phyloP scores from a whole-genome alignment of 805 yeast species.

The Candida suzukii region DNA sequence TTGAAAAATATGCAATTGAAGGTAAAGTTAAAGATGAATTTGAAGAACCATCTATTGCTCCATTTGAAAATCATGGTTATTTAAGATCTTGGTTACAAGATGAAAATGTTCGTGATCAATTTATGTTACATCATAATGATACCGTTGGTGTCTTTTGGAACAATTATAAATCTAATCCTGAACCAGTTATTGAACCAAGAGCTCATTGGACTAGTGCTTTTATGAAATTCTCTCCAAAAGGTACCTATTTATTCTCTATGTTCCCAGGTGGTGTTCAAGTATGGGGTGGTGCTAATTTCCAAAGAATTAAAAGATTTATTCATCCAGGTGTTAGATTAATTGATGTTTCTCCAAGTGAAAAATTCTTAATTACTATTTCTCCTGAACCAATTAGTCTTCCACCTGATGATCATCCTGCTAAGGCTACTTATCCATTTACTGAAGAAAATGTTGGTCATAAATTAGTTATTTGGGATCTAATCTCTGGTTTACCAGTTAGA shows the following conservation, averaged over 20 bases:
- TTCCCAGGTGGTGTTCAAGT: slow-evolving; percentile 93
- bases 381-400: slow-evolving; percentile 75
- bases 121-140: slow-evolving; percentile 71
- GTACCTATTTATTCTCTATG: slow-evolving; percentile 78
- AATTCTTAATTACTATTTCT: slow-evolving; percentile 83
- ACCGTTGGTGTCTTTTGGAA: slow-evolving; percentile 85
- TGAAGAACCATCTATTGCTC: slow-evolving; percentile 65
- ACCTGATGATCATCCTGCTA: slow-evolving; percentile 55
- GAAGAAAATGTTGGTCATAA: slow-evolving; percentile 89
- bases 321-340: slow-evolving; percentile 87
- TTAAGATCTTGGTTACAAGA: slow-evolving; percentile 90
- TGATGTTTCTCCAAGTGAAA: slow-evolving; percentile 90
- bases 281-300: slow-evolving; percentile 88
- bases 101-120: slow-evolving; percentile 84
- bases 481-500: slow-evolving; percentile 75
- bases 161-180: slow-evolving; percentile 61
- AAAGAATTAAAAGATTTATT: slow-evolving; percentile 65
- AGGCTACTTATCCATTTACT: slow-evolving; percentile 72
- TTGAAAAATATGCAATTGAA: slow-evolving; percentile 68
- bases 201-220: slow-evolving; percentile 82
- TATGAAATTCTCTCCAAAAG: slow-evolving; percentile 88
- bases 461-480: slow-evolving; percentile 87
- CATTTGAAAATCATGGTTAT: slow-evolving; percentile 70
- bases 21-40: slow-evolving; percentile 58
- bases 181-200: slow-evolving; percentile 71